Evolutionary conservation across 2,329 filamentous ascomycete species (phyloP), one percentile per base, ranked within the genome.

Genomic region (Beauveria scarabaeidicola): DNA sequence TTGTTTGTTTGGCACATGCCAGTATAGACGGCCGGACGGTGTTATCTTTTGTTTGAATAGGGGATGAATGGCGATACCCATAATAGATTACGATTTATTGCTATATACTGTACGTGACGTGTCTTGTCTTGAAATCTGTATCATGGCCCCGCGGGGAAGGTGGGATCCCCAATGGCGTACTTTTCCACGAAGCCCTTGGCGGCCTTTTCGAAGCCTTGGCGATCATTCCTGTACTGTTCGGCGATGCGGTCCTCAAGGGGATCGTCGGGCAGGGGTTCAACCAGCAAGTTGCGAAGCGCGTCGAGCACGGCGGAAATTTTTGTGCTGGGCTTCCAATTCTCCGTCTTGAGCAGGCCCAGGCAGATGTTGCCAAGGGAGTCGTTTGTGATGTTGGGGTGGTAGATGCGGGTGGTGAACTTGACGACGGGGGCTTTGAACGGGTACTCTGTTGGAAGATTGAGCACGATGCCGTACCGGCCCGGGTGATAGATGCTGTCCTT

Each of bases 381-480:
- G 80, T 96, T 94, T 69, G 88, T 91, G 61, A 97, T 84, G 76
- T 97, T 97, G 48, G 92, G 91, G 77, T 97, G 92, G 82, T 96
- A 97, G 79, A 96, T 89, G 75, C 92, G 93, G 55, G 91, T 96
- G 65, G 79, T 77, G 81, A 96, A 96, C 69, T 81, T 85, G 66
- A 96, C 81, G 62, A 81, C 78, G 17, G 91, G 91, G 23, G 91
- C 85, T 75, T 94, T 94, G 85, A 96, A 96, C 40, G 91, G 91
- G 78, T 96, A 96, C 69, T 91, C 87, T 66, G 78, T 75, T 15
- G 91, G 91, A 11, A 97, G 84, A 44, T 75, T 80, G 66, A 96
- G 79, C 63, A 86, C 75, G 62, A 97, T 76, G 65, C 83, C 83
- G 81, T 91, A 97, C 65, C 76, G 77, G 69, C 91, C 91, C 66